Evolutionary conservation across 2,329 filamentous ascomycete genomes (phyloP).

Genomic region (Phaeophleospora eucalypticola): DNA sequence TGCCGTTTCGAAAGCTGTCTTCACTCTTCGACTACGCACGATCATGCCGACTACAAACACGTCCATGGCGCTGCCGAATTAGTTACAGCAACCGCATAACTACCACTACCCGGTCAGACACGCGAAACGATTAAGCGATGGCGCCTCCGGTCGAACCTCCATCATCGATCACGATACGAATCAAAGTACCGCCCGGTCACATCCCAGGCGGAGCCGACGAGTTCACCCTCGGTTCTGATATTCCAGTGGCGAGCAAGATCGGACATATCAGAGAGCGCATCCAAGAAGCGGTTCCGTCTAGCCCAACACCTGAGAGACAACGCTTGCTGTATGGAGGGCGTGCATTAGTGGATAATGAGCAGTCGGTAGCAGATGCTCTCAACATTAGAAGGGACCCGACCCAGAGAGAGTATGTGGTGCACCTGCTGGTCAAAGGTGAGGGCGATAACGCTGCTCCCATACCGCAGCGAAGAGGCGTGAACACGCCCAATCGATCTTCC

Average conservation of each 20-base stretch:
- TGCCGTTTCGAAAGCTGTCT: conserved; percentile 1
- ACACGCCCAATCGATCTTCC: conserved; percentile 9
- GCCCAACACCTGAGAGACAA: conserved; percentile 46
- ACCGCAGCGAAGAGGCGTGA: conserved; percentile 10
- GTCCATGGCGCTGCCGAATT: too few relatives aligned
- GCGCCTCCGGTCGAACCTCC: conserved; percentile 28
- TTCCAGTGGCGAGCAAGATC: conserved; percentile 41
- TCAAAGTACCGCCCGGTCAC: conserved; percentile 33
- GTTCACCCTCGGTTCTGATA: conserved; percentile 23
- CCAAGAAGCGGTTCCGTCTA: conserved; percentile 44
- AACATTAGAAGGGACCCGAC: conserved; percentile 47
- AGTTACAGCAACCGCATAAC: too few relatives aligned
- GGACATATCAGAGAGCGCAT: conserved; percentile 52
- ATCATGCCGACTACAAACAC: too few relatives aligned
- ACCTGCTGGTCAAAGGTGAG: conserved; percentile 31
- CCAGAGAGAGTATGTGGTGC: conserved; percentile 33
- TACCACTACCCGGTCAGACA: background rate
- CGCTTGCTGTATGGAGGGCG: conserved; percentile 57
- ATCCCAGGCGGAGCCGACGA: conserved; percentile 24
- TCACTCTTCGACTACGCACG: background rate
- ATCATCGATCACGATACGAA: conserved; percentile 24
- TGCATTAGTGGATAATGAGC: conserved; percentile 47
- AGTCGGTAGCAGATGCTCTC: conserved; percentile 49
- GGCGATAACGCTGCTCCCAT: conserved; percentile 12
- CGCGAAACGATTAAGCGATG: conserved; percentile 14